Conservation (phyloP, 148 eudicot species). For the Arbutus unedo region DNA sequence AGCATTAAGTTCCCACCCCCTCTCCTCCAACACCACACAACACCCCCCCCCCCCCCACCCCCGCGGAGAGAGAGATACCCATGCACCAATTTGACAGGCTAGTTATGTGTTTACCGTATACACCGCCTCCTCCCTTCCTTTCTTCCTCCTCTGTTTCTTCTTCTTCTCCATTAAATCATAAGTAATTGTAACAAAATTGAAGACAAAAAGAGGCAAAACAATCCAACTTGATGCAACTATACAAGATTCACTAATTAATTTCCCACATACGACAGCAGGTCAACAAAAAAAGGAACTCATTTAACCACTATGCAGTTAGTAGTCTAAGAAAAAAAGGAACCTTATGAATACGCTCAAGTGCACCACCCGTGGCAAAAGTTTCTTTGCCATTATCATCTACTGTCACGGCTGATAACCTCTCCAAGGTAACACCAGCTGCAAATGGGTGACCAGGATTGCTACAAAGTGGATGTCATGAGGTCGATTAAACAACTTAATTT, state of each 20-base stretch:
- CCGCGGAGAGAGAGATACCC: no score
- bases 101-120: neutral
- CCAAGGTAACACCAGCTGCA: conserved; percentile 91
- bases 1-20: no score
- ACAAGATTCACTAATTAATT: neutral
- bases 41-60: no score
- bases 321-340: conserved; percentile 28
- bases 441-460: conserved; percentile 92
- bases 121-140: neutral
- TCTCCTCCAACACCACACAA: no score
- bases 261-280: neutral
- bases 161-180: neutral
- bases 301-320: neutral
- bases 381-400: conserved; percentile 87
- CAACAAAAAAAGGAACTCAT: neutral
- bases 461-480: conserved; percentile 29
- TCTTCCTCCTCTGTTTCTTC: neutral
- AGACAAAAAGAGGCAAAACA: conserved; percentile 9
- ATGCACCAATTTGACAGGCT: no score
- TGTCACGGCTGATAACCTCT: conserved; percentile 86
- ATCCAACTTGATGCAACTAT: neutral
- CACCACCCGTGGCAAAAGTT: conserved; percentile 87
- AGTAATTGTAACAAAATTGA: neutral
- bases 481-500: neutral
- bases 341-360: conserved; percentile 83